These are phyloP conservation scores for Dichotomopilus funicola DNA, from an alignment of 2,329 filamentous ascomycete species.

Conservation along the genomic window DNA sequence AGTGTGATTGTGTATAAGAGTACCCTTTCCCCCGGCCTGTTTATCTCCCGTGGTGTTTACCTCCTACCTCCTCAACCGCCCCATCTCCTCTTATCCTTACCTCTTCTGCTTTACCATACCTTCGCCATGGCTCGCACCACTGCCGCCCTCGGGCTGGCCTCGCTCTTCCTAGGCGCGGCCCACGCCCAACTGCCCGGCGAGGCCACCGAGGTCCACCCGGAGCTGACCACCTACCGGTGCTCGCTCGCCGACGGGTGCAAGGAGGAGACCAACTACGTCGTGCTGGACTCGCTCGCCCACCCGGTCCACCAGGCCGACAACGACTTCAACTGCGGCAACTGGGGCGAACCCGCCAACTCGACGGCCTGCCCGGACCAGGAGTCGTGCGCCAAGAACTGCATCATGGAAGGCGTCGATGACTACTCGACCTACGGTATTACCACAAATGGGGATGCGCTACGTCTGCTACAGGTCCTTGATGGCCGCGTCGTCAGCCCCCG, in stretches of 20 bases:
- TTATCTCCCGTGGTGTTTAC: too few species aligned
- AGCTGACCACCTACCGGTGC: slow-evolving; percentile 45
- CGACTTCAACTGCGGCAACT: slow-evolving; percentile 18
- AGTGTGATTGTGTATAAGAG: background rate
- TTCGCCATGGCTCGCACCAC: slow-evolving; percentile 10
- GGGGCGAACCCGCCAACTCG: slow-evolving; percentile 15
- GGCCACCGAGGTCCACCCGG: slow-evolving; percentile 38
- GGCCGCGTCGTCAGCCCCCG: slow-evolving; percentile 31
- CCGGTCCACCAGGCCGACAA: slow-evolving; percentile 17
- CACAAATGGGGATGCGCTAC: slow-evolving; percentile 36
- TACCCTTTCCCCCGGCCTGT: too few species aligned
- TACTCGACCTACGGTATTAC: slow-evolving; percentile 26
- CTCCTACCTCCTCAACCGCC: background rate
- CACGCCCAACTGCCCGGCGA: slow-evolving; percentile 14
- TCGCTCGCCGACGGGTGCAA: slow-evolving; percentile 43
- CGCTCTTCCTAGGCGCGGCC: slow-evolving; percentile 12
- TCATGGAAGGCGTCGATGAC: slow-evolving; percentile 21
- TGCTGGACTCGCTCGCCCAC: slow-evolving; percentile 38
- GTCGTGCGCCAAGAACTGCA: slow-evolving; percentile 23
- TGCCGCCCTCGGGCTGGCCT: slow-evolving; percentile 7
- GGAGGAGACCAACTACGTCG: slow-evolving; percentile 41
- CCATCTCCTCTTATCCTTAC: background rate
- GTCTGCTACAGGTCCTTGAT: slow-evolving; percentile 27
- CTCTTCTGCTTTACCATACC: background rate
- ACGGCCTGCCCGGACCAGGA: slow-evolving; percentile 28